Evolutionary conservation across 2,329 filamentous ascomycete genomes (phyloP), one percentile per base, ranked within the genome.

Genomic region (Cercospora citrullina): DNA sequence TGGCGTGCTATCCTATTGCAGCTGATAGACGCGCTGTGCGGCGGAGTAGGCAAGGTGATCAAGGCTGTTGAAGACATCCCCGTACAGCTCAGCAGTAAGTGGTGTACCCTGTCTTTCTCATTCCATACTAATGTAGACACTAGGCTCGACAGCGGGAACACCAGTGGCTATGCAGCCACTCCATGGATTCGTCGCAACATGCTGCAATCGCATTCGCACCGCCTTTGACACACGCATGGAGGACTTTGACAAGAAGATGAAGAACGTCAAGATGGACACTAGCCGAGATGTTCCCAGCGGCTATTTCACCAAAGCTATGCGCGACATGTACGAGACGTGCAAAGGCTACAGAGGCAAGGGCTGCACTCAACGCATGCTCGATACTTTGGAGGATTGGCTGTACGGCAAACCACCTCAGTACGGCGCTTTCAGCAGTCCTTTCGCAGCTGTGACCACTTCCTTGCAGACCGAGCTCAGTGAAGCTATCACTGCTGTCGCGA

Each of bases 261-360:
- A 67, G 5, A 70, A 69, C 23, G 65, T 73, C 59, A 45, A 68
- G 3, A 61, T 72, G n/a, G 62, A 72, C 33, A 57, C 61, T 3
- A 70, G 66, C 8, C 65, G 68, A n/a, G 70, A 75, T 39, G 60
- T 68, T 12, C 42, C 65, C 3, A 33, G 45, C 1, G 68, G 57
- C 31, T 71, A 70, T 57, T 74, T 75, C 68, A 65, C 60, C 16
- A 0, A 31, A 4, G 63, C 68, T 0, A 74, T 75, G 65, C 14
- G 18, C 0, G 42, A n/a, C 18, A 66, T 69, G 45, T 76, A 76
- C 68, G 62, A 72, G 5, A 48, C 28, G 3, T 72, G 72, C 71
- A 67, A 63, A 6, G 26, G 18, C 8, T 16, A 31, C 6, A 23
- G 8, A 7, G 67, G 67, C n/a, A 33, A 57, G 1, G 72, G 71